Evolutionary conservation across 2,329 filamentous ascomycete species (phyloP), one percentile per base, ranked within the genome.

Genomic region (Pseudogymnoascus sp.): DNA sequence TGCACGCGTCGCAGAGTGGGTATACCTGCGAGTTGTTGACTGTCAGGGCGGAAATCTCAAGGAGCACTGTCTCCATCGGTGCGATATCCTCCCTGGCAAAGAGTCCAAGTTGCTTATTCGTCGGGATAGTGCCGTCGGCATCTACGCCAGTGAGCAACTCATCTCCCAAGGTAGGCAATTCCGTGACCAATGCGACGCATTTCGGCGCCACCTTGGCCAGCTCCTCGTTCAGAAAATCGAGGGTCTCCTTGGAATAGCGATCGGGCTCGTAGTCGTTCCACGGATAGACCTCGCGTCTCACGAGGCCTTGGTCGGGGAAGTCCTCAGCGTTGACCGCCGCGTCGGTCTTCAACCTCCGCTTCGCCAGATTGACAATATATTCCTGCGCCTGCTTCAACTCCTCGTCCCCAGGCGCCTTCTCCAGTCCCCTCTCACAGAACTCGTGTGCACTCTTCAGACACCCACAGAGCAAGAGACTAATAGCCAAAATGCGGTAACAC

Each of bases 1-100:
- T 91, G 73, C 93, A 97, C 12, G 92, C 92, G 74, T 97, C 93
- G 74, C 93, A 97, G 31, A 93, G 82, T 4, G 88, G 81, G 65
- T 96, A 92, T 71, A 95, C 91, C 10, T 94, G 82, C 31, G 91
- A 86, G 72, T 94, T 94, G 68, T 93, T 94, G 52, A 90, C 92
- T 1, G 92, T 96, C 40, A 99, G 78, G 6, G 96, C 82, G 7
- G 92, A 94, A 64, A 88, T 89, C 71, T 99, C 94, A 58, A 84
- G 79, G 31, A 99, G 81, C 1, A 97, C 85, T 5, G 82, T 79
- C 72, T 95, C 89, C 8, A 89, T 89, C 0, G 91, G 84, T 0
- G 79, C 76, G 37, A 97, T 89, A 66, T 96, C 87, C 65, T 89
- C 83, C 68, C 86, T 90, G 6, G 92, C 93, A 72, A 97, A 97